Evolutionary conservation across 805 yeast genomes (phyloP).

Genomic region (Pichia sporocuriosa): DNA sequence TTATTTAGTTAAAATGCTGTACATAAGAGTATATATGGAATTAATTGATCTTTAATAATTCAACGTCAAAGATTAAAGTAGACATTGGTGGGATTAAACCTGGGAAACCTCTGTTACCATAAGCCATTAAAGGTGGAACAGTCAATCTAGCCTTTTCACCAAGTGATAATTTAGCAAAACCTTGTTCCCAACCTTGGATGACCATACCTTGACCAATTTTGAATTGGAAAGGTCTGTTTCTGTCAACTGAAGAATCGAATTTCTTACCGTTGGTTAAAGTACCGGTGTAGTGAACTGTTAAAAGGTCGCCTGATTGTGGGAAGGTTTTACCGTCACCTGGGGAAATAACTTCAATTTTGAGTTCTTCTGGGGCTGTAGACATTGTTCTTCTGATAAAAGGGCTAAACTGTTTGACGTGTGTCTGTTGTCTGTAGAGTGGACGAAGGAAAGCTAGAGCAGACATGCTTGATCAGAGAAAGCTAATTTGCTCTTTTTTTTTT

Average conservation of each 20-base stretch:
- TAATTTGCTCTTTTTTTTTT: no score
- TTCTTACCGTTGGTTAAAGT: slow-evolving; percentile 92
- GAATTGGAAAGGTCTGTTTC: slow-evolving; percentile 94
- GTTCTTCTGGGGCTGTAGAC: slow-evolving; percentile 18
- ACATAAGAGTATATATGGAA: not conserved
- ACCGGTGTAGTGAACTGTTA: slow-evolving; percentile 94
- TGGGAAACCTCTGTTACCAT: slow-evolving; percentile 93
- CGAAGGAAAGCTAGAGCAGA: not conserved
- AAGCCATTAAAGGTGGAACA: slow-evolving; percentile 89
- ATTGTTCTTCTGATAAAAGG: slow-evolving; percentile 1
- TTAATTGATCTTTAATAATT: slow-evolving; percentile 52
- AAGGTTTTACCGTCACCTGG: slow-evolving; percentile 76
- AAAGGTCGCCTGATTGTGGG: slow-evolving; percentile 83
- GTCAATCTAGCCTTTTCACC: slow-evolving; percentile 92
- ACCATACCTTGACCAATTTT: slow-evolving; percentile 94
- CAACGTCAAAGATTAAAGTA: slow-evolving; percentile 81
- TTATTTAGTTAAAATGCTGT: not conserved
- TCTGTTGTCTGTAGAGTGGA: not conserved
- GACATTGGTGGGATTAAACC: slow-evolving; percentile 96
- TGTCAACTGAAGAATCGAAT: slow-evolving; percentile 91
- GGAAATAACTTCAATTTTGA: slow-evolving; percentile 30
- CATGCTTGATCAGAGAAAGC: no score
- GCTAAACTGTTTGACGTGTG: not conserved
- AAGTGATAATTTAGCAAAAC: slow-evolving; percentile 83
- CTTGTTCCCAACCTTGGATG: slow-evolving; percentile 95